Percentiles rank a stretch among this genome's conserved stretches.
phyloP scores from a whole-genome alignment of 495 filamentous ascomycete species.

The Schizothecium vesticola region DNA sequence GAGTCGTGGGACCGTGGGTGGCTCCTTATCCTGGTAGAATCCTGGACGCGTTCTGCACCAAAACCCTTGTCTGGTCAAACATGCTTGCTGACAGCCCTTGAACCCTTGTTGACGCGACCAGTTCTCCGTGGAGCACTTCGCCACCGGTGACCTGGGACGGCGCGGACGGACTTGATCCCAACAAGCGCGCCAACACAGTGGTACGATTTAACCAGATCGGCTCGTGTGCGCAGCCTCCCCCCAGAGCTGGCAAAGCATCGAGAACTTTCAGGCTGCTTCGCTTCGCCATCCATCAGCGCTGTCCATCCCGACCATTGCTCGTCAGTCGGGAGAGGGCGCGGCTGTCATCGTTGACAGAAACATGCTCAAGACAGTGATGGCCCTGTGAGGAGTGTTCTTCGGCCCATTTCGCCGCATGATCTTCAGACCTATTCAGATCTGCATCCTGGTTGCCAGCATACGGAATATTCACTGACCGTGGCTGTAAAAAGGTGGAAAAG shows the following conservation, averaged over 20 bases:
- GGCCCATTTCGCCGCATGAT: not conserved
- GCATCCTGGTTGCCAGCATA: not conserved
- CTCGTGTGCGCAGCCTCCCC: not conserved
- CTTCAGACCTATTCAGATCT: not conserved
- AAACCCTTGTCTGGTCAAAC: not conserved
- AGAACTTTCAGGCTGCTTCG: not conserved
- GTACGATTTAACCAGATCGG: conserved; percentile 8
- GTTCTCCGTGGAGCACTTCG: not conserved
- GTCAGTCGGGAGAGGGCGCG: not conserved
- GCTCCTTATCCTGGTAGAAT: not conserved
- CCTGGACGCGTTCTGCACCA: not conserved
- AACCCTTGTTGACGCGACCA: conserved; percentile 1
- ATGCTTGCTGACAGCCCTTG: conserved; percentile 2
- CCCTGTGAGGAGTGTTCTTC: not conserved
- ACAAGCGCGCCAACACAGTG: conserved; percentile 8
- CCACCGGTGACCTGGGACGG: conserved; percentile 5
- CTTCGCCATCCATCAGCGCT: not conserved
- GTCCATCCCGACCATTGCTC: not conserved
- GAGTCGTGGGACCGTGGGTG: not conserved
- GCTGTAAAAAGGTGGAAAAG: no score
- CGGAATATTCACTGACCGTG: not conserved
- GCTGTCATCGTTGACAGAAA: not conserved
- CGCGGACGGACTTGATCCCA: not conserved
- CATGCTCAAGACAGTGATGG: not conserved
- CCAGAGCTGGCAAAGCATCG: not conserved